A percentile compares a stretch with the other conserved stretches of the same genome.
phyloP scores from a whole-genome alignment of 2,329 filamentous ascomycete species.

The Neofusicoccum ribis region DNA sequence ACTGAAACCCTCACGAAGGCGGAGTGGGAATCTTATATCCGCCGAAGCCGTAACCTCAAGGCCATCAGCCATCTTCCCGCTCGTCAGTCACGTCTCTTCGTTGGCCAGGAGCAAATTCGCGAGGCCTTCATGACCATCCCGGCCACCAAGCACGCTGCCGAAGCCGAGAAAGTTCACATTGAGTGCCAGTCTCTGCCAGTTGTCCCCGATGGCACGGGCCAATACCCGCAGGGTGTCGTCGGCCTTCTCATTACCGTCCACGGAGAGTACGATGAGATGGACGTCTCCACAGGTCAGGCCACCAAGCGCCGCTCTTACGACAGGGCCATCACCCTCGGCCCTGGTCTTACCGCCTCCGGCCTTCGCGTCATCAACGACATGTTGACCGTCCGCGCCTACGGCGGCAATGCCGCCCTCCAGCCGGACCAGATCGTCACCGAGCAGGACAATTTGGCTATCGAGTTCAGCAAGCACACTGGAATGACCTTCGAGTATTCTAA shows the following conservation, averaged over 20 bases:
- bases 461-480: conserved; percentile 74
- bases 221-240: conserved; percentile 67
- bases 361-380: conserved; percentile 80
- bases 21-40: conserved; percentile 74
- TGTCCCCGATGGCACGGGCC: conserved; percentile 67
- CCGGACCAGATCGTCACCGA: conserved; percentile 33
- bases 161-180: conserved; percentile 74
- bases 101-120: conserved; percentile 64
- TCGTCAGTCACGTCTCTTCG: conserved; percentile 65
- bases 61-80: conserved; percentile 64
- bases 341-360: conserved; percentile 61
- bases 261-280: conserved; percentile 78
- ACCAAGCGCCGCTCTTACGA: conserved; percentile 74
- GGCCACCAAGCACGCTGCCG: conserved; percentile 69
- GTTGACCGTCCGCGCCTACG: conserved; percentile 70
- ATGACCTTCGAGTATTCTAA: conserved; percentile 79
- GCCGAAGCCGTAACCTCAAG: conserved; percentile 74
- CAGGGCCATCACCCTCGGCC: conserved; percentile 75
- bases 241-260: conserved; percentile 79
- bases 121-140: conserved; percentile 71
- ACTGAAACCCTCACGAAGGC: conserved; percentile 44
- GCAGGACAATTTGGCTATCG: conserved; percentile 67
- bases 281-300: conserved; percentile 56
- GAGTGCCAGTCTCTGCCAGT: conserved; percentile 76
- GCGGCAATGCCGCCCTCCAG: conserved; percentile 55